phyloP scores from a whole-genome alignment of 2,329 filamentous ascomycete species.

The Verticillium dahliae region DNA sequence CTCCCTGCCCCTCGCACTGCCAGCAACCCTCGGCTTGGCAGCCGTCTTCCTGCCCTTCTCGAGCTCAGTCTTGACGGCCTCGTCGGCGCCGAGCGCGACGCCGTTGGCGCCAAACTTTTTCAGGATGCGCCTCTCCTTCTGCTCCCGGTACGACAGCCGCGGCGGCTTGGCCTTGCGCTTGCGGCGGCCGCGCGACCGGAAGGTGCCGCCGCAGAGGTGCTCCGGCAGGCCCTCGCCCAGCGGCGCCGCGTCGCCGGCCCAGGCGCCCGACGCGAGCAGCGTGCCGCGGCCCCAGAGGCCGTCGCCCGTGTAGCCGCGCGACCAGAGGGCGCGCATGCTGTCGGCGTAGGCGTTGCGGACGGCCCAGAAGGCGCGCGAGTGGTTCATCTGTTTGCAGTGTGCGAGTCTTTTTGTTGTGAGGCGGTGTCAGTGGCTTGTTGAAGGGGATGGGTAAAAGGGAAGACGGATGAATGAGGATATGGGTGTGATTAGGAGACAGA shows the following conservation, averaged over 20 bases:
- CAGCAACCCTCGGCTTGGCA: constrained; percentile 66
- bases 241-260: constrained; percentile 44
- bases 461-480: too few species aligned
- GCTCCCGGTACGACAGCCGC: constrained; percentile 61
- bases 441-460: constrained; percentile 5
- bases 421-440: too few species aligned
- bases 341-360: constrained; percentile 67
- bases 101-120: constrained; percentile 74
- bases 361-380: constrained; percentile 73
- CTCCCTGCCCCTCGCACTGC: constrained; percentile 67
- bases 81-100: constrained; percentile 62
- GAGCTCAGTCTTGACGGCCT: constrained; percentile 55
- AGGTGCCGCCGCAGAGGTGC: constrained; percentile 78
- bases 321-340: constrained; percentile 67
- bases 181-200: constrained; percentile 46
- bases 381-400: constrained; percentile 90
- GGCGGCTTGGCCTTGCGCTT: constrained; percentile 48
- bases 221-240: constrained; percentile 56
- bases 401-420: constrained; percentile 49
- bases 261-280: constrained; percentile 53
- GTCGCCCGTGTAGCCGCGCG: constrained; percentile 66
- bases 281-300: constrained; percentile 76
- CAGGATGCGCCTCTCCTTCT: constrained; percentile 63
- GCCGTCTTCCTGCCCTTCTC: constrained; percentile 59
- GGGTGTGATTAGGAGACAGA: not conserved